Evolutionary conservation across 805 yeast genomes (phyloP).

Genomic region (Myxozyma melibiosi): DNA sequence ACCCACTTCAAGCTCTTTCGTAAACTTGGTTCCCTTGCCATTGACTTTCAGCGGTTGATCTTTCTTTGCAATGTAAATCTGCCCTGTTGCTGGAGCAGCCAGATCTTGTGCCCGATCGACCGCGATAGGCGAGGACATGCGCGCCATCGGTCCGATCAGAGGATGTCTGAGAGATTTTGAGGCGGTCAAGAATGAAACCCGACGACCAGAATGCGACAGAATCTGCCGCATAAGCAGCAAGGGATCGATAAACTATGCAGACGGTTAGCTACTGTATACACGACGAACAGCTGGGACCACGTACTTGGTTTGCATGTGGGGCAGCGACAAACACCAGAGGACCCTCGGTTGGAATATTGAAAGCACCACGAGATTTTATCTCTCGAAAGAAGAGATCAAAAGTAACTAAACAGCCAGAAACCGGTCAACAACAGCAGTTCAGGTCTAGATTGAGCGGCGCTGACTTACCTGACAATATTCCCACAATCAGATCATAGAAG

Average conservation of each 20-base stretch:
- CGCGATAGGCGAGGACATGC: conserved; percentile 80
- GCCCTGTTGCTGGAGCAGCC: conserved; percentile 65
- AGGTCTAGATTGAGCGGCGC: background rate
- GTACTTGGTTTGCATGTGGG: conserved; percentile 86
- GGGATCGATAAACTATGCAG: conserved; percentile 66
- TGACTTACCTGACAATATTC: conserved; percentile 11
- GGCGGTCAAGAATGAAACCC: conserved; percentile 83
- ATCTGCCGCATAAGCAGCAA: conserved; percentile 82
- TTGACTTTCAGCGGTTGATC: conserved; percentile 56
- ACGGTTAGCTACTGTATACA: background rate
- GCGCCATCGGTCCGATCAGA: conserved; percentile 75
- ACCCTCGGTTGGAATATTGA: conserved; percentile 66
- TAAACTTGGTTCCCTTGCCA: conserved; percentile 72
- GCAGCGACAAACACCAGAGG: conserved; percentile 94
- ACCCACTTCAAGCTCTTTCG: conserved; percentile 58
- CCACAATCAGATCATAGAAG: conserved; percentile 5
- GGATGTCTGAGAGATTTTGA: conserved; percentile 67
- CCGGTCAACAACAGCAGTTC: background rate
- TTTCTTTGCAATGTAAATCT: conserved; percentile 56
- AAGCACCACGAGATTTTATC: conserved; percentile 85
- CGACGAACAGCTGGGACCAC: background rate
- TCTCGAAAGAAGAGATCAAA: conserved; percentile 82
- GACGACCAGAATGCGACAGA: conserved; percentile 61
- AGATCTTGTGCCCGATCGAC: conserved; percentile 92
- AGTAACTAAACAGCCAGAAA: conserved; percentile 44